Base-by-base conservation (phyloP, 768 basidiomycete species). In the Postia placenta region DNA sequence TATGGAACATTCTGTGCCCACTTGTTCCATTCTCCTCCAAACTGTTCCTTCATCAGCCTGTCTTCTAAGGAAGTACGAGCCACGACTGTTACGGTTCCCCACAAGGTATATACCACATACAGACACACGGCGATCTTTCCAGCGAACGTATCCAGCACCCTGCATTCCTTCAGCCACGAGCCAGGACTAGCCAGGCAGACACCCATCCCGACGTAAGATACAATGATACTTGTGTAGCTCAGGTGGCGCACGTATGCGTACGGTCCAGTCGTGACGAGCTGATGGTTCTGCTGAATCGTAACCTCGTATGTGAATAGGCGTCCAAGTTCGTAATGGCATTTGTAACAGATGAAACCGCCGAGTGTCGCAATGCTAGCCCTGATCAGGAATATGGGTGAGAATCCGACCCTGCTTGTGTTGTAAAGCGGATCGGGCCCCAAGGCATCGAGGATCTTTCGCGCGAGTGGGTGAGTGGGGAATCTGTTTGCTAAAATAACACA, bases 201-300 rank as follows among this genome's bases (percentile, higher is more conserved):
- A 14, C 25, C 28, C 6, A 47, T 25, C 26, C 56, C 48, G n/a
- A 39, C 22, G 3, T 23, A 27, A 5, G 45, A 15, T 19, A 48
- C 15, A 17, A 45, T 36, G 24, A 14, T 35, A 7, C 25, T 48
- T 11, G 43, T 49, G 27, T 62, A 67, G 15, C 58, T 56, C 2
- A 64, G 66, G 43, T 67, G 66, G 44, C 66, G 59, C 7, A 67
- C 51, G 47, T 55, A 23, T 15, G 51, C 33, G 30, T 67, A 67
- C 4, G 63, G 66, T 11, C 63, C 64, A 9, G 23, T 48, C 22
- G 55, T 62, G 48, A 67, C 60, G 47, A 67, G 61, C 28, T 54
- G 30, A 37, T 61, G 60, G 11, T 33, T 37, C 1, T 42, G 28
- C 26, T 39, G 27, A 11, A 57, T 42, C 17, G 53, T 26, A 28